A percentile compares a stretch with the other conserved stretches of the same genome.
phyloP scores from a whole-genome alignment of 805 yeast species.

The Blastobotrys attinorum region DNA sequence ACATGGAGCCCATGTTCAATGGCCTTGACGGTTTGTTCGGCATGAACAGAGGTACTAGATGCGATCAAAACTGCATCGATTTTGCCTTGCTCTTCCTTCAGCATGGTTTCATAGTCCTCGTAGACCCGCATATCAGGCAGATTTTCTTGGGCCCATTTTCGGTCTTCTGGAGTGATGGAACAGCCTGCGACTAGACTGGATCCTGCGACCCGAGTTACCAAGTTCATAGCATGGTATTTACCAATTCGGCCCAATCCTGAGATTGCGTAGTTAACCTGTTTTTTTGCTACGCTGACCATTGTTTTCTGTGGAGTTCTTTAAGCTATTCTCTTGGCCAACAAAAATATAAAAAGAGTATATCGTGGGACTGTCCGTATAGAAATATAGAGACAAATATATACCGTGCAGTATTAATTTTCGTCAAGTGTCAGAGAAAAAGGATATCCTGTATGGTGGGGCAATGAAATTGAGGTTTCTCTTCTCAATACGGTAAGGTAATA shows the following conservation, averaged over 20 bases:
- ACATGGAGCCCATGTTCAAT: slow-evolving; percentile 15
- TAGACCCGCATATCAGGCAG: slow-evolving; percentile 14
- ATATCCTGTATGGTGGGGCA: no score
- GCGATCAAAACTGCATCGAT: slow-evolving; percentile 16
- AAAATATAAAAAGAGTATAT: no score
- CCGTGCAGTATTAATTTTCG: no score
- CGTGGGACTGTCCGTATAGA: no score
- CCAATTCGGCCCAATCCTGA: slow-evolving; percentile 15
- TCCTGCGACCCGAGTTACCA: slow-evolving; percentile 9
- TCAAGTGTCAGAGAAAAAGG: no score
- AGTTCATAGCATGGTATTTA: slow-evolving; percentile 10
- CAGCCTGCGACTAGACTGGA: slow-evolving; percentile 18
- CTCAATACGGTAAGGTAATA: no score
- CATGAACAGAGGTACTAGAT: slow-evolving; percentile 13
- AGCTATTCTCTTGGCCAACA: no score
- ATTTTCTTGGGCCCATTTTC: slow-evolving; percentile 14
- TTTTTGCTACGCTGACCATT: not conserved
- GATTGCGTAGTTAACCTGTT: slow-evolving; percentile 17
- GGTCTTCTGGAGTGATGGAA: slow-evolving; percentile 13
- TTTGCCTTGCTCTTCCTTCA: slow-evolving; percentile 5
- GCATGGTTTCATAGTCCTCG: slow-evolving; percentile 12
- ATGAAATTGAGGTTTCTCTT: no score
- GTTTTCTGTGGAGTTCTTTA: no score
- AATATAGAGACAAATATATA: no score
- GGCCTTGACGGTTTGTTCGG: slow-evolving; percentile 13